Evolutionary conservation across 352 stramenopile species (phyloP).

Genomic region (Globisporangium paddicum): DNA sequence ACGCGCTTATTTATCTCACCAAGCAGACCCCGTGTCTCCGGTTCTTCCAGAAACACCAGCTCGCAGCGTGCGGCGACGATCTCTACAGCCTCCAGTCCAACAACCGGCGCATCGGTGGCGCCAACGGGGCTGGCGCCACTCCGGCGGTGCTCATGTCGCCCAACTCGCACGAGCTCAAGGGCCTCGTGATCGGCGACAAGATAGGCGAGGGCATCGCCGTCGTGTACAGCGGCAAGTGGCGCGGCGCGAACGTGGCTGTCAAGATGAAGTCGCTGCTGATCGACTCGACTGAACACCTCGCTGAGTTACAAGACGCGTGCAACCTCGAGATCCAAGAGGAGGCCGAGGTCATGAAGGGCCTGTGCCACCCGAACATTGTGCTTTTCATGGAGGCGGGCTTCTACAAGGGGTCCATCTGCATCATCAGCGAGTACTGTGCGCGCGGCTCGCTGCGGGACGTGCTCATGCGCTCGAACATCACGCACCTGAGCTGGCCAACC

Average conservation of each 20-base stretch:
- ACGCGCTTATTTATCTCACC: conserved; percentile 71
- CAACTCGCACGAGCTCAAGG: conserved; percentile 69
- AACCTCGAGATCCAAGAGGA: conserved; percentile 85
- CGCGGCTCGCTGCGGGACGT: conserved; percentile 95
- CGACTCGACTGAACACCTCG: conserved; percentile 53
- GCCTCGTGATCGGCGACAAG: conserved; percentile 77
- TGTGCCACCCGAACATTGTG: conserved; percentile 86
- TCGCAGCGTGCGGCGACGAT: conserved; percentile 11
- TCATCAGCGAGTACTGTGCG: conserved; percentile 95
- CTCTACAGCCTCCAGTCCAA: conserved; percentile 24
- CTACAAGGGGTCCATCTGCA: conserved; percentile 87
- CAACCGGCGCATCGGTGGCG: not conserved
- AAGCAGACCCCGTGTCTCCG: conserved; percentile 55
- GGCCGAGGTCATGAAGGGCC: conserved; percentile 71
- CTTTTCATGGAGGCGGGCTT: conserved; percentile 87
- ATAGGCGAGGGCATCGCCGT: conserved; percentile 83
- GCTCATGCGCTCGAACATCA: conserved; percentile 70
- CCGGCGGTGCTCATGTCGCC: conserved; percentile 50
- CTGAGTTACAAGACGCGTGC: conserved; percentile 76
- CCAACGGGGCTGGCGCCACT: not conserved
- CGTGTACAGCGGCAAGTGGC: conserved; percentile 96
- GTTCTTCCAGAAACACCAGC: conserved; percentile 38
- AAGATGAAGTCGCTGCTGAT: conserved; percentile 90
- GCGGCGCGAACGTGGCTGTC: conserved; percentile 93
- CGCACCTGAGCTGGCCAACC: conserved; percentile 74